These are phyloP conservation scores for Candida coquimbonensis DNA, from an alignment of 805 yeast species.

Conservation along the genomic window DNA sequence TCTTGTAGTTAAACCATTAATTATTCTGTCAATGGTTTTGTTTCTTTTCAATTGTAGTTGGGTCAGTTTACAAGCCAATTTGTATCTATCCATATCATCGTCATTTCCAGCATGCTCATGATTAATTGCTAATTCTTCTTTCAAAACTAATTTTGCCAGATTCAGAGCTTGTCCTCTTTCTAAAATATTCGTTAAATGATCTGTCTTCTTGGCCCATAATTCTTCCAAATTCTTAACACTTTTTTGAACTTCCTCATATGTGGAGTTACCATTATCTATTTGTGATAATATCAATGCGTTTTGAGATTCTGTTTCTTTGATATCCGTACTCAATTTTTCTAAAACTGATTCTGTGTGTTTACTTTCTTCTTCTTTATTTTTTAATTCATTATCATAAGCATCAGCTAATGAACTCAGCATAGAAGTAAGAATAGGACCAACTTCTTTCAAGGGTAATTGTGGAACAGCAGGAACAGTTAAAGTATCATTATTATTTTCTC, in stretches of 20 bases:
- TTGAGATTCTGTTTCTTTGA: conserved; percentile 29
- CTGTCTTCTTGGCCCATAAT: conserved; percentile 22
- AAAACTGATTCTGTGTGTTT: conserved; percentile 40
- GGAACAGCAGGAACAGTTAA: conserved; percentile 11
- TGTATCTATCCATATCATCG: conserved; percentile 11
- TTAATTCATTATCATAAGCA: conserved; percentile 50
- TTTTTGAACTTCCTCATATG: conserved; percentile 11
- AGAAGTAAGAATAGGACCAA: conserved; percentile 22
- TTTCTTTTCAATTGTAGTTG: conserved; percentile 46
- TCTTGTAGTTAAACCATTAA: conserved; percentile 39
- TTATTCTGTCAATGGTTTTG: conserved; percentile 39
- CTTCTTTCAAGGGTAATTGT: conserved; percentile 19
- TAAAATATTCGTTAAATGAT: conserved; percentile 34
- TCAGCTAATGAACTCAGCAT: conserved; percentile 40
- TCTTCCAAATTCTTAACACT: conserved; percentile 14
- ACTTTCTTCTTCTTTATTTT: conserved; percentile 46
- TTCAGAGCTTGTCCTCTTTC: conserved; percentile 62
- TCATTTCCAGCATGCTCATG: conserved; percentile 3
- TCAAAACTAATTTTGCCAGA: conserved; percentile 50
- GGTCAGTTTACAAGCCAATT: conserved; percentile 37
- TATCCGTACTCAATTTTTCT: conserved; percentile 33
- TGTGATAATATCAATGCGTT: conserved; percentile 22
- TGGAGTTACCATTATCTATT: conserved; percentile 14
- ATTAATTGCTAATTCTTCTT: conserved; percentile 34
- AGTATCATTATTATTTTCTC: conserved; percentile 1